phyloP scores from a whole-genome alignment of 257 asterid species.

The Ballota nigra region DNA sequence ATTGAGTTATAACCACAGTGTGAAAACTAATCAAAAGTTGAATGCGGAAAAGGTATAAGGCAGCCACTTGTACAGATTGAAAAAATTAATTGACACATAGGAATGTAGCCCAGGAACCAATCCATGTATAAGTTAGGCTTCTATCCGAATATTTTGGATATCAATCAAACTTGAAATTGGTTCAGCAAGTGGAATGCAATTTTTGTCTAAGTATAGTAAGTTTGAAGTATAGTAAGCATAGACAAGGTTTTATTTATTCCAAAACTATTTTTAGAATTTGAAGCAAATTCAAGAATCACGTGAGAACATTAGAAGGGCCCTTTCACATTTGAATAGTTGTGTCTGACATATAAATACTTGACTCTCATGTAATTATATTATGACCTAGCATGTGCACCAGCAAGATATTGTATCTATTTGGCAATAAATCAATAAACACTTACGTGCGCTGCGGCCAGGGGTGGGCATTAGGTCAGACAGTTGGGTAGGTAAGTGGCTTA shows the following conservation, averaged over 20 bases:
- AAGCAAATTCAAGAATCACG: not conserved
- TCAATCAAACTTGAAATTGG: not conserved
- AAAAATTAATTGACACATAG: not conserved
- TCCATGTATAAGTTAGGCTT: not conserved
- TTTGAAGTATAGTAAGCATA: not conserved
- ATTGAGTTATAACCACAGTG: conserved; percentile 1
- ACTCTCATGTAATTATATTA: not conserved
- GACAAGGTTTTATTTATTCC: not conserved
- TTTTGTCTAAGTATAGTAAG: not conserved
- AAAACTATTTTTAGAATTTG: not conserved
- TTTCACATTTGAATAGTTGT: not conserved
- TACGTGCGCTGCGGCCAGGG: not conserved
- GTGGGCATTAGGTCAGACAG: no score
- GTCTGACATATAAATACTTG: not conserved
- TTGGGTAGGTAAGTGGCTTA: no score
- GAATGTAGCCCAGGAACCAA: not conserved
- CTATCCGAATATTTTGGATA: not conserved
- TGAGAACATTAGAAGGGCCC: not conserved
- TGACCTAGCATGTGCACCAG: conserved; percentile 5
- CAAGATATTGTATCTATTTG: not conserved
- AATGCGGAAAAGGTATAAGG: not conserved
- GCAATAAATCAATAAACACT: not conserved
- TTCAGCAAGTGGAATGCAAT: not conserved
- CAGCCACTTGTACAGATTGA: conserved; percentile 10
- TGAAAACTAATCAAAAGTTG: not conserved